Percentiles rank a stretch among this genome's conserved stretches.
Conservation (phyloP, 2,329 filamentous ascomycete genomes). For the Fusarium acutatum region DNA sequence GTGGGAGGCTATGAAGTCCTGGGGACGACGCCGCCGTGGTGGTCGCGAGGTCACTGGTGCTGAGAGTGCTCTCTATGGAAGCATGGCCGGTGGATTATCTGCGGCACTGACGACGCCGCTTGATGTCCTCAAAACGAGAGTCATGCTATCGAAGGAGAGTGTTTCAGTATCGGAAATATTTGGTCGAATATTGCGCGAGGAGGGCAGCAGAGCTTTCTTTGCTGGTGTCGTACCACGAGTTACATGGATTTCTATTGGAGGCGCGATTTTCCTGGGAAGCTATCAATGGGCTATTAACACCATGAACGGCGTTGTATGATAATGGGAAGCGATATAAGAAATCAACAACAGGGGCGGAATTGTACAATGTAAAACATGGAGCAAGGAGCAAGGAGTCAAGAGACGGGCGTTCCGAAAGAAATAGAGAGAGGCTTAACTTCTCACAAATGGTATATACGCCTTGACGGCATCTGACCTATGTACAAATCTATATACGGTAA, state of each 20-base stretch:
- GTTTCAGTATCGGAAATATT: conserved; percentile 69
- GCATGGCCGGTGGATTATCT: conserved; percentile 82
- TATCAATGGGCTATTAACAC: conserved; percentile 90
- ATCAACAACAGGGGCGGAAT: not conserved
- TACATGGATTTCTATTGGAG: conserved; percentile 94
- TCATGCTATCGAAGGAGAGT: conserved; percentile 85
- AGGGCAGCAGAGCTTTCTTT: conserved; percentile 76
- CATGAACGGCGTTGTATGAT: conserved; percentile 51
- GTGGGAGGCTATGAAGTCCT: conserved; percentile 91
- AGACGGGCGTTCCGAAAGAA: conserved; percentile 4
- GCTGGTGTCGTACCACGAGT: conserved; percentile 82
- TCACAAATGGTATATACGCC: conserved; percentile 39
- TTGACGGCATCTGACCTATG: conserved; percentile 32
- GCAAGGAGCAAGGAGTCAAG: conserved; percentile 23
- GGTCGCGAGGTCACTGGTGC: conserved; percentile 67
- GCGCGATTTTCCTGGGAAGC: conserved; percentile 91
- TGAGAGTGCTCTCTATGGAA: conserved; percentile 88
- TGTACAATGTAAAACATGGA: conserved; percentile 32
- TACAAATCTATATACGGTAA: conserved; percentile 38
- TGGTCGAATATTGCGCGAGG: conserved; percentile 68
- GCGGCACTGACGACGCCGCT: conserved; percentile 91
- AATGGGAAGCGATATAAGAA: not conserved
- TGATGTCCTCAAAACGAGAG: conserved; percentile 94
- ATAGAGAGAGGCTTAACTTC: conserved; percentile 27
- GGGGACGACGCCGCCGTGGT: conserved; percentile 59